Conservation (phyloP, 352 stramenopile species). For the Globisporangium paddicum region DNA sequence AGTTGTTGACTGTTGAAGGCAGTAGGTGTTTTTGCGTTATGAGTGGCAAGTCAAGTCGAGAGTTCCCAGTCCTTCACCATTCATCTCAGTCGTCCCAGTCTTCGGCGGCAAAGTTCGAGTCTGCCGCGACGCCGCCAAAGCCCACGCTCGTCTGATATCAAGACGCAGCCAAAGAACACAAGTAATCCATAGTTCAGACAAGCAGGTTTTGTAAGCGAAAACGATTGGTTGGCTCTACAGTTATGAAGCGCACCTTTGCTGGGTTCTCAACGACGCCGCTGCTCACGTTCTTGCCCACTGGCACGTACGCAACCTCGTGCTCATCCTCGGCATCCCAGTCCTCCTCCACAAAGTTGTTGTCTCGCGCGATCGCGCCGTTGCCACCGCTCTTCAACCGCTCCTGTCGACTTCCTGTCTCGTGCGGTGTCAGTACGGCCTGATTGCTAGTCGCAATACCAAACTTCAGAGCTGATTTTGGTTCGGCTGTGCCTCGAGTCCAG, state of each 20-base stretch:
- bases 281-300: not conserved
- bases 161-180: constrained; percentile 1
- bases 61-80: not conserved
- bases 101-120: constrained; percentile 63
- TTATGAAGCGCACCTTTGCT: constrained; percentile 26
- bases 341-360: constrained; percentile 81
- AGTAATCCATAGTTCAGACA: constrained; percentile 1
- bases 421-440: constrained; percentile 2
- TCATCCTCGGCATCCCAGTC: constrained; percentile 67
- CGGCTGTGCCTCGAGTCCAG: not conserved
- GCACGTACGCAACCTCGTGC: not conserved
- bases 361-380: constrained; percentile 21
- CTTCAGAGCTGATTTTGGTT: constrained; percentile 12
- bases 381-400: constrained; percentile 8
- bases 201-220: not conserved
- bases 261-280: constrained; percentile 14
- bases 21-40: too few relatives aligned
- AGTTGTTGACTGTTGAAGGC: not conserved
- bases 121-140: constrained; percentile 43
- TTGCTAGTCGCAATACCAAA: not conserved
- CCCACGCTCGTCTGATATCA: constrained; percentile 6
- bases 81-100: constrained; percentile 58
- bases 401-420: not conserved
- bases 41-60: too few relatives aligned
- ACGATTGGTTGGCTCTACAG: too few relatives aligned